These are phyloP conservation scores for Sedum album DNA, from an alignment of 164 flowering plant genomes.

Conservation along the genomic window DNA sequence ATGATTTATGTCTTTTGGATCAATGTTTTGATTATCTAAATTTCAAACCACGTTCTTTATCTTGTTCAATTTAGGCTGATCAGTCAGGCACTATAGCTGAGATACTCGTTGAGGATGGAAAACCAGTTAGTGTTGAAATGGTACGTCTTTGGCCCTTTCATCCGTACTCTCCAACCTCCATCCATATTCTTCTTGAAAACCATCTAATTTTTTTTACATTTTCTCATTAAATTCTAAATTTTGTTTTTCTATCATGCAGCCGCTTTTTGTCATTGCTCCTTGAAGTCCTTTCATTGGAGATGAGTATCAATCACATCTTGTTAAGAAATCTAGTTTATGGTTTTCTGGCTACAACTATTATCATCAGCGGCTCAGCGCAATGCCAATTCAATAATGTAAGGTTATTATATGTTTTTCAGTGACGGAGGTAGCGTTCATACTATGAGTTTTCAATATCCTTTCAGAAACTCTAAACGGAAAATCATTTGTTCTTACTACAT, in stretches of 20 bases:
- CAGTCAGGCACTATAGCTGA: slow-evolving; percentile 47
- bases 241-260: slow-evolving; percentile 28
- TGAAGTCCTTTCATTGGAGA: slow-evolving; percentile 15
- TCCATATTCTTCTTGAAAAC: not conserved
- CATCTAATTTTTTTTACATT: not conserved
- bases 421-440: not conserved
- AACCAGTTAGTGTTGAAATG: slow-evolving; percentile 48
- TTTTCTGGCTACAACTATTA: not conserved
- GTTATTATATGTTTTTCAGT: not conserved
- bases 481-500: too few species aligned
- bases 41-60: not conserved
- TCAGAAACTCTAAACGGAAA: not conserved
- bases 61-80: slow-evolving; percentile 30
- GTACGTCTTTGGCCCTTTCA: slow-evolving; percentile 21
- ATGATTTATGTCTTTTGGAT: not conserved
- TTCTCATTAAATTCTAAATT: not conserved
- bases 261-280: slow-evolving; percentile 44
- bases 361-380: not conserved
- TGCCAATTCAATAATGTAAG: not conserved
- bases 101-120: slow-evolving; percentile 44
- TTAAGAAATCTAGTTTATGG: not conserved
- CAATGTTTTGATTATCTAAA: not conserved
- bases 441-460: not conserved
- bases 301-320: too few species aligned
- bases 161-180: not conserved